phyloP scores from a whole-genome alignment of 768 basidiomycete genomes.

The Amanita fuliginea region DNA sequence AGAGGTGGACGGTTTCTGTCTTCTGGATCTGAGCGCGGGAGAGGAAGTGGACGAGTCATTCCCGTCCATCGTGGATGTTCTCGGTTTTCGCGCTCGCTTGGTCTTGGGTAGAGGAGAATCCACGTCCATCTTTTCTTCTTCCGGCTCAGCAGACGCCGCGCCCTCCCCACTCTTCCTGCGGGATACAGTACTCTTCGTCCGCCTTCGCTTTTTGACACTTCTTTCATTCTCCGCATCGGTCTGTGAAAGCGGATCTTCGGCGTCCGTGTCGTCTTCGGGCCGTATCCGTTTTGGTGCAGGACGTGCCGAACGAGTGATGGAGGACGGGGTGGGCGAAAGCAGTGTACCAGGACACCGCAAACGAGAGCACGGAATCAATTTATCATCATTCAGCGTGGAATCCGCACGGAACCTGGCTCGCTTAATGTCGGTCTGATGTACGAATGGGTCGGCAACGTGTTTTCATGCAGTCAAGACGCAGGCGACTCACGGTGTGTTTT shows the following conservation, averaged over 20 bases:
- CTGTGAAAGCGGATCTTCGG: slow-evolving; percentile 2
- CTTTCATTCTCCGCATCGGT: slow-evolving; percentile 1
- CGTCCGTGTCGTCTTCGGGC: not conserved
- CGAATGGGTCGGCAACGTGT: slow-evolving; percentile 2
- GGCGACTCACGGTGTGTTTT: slow-evolving; percentile 49
- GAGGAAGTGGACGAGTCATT: slow-evolving; percentile 7
- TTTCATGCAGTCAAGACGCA: slow-evolving; percentile 7
- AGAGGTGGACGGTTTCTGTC: not conserved
- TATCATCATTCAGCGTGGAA: slow-evolving; percentile 57
- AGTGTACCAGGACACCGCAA: slow-evolving; percentile 38
- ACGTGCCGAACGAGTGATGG: slow-evolving; percentile 7
- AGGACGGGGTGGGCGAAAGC: slow-evolving; percentile 14
- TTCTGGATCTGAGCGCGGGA: slow-evolving; percentile 3
- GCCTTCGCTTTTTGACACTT: not conserved
- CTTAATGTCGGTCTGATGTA: slow-evolving; percentile 50
- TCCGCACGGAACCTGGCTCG: slow-evolving; percentile 75
- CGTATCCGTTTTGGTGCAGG: slow-evolving; percentile 8
- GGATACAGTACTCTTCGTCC: not conserved
- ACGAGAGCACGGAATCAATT: slow-evolving; percentile 47
- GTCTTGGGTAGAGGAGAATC: slow-evolving; percentile 1
- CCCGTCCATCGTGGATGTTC: not conserved
- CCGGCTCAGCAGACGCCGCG: not conserved
- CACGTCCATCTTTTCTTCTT: not conserved
- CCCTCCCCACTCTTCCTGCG: not conserved
- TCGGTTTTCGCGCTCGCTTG: slow-evolving; percentile 2